phyloP scores from a whole-genome alignment of 257 asterid species.

The Scutellaria baicalensis region DNA sequence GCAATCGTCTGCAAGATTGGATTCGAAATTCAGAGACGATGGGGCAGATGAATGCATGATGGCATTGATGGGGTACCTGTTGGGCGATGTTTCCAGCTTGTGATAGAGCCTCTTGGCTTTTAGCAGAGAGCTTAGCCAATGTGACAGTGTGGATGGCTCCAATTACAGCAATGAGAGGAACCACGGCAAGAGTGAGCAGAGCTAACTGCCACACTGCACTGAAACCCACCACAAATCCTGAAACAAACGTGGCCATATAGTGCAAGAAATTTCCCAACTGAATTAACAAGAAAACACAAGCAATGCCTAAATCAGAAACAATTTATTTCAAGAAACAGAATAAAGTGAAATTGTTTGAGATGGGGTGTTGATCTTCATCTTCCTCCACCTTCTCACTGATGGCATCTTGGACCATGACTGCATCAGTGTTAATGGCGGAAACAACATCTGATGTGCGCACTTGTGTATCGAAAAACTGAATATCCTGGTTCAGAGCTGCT shows the following conservation, averaged over 20 bases:
- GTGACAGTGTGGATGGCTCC: slow-evolving; percentile 72
- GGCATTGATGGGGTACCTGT: slow-evolving; percentile 58
- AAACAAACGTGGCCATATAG: slow-evolving; percentile 86
- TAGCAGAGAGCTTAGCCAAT: slow-evolving; percentile 57
- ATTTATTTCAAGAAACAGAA: neutral
- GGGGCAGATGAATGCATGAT: neutral
- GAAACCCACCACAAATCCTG: slow-evolving; percentile 91
- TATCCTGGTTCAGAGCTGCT: slow-evolving; percentile 82
- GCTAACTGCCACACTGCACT: slow-evolving; percentile 93
- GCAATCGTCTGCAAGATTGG: slow-evolving; percentile 52
- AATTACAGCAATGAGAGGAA: slow-evolving; percentile 80
- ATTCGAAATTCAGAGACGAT: neutral
- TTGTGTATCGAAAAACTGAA: slow-evolving; percentile 76
- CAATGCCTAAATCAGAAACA: neutral
- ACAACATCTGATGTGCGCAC: slow-evolving; percentile 90
- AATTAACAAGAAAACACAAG: neutral
- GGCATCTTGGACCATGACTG: slow-evolving; percentile 90
- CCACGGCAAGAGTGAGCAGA: slow-evolving; percentile 76
- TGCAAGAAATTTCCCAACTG: slow-evolving; percentile 97
- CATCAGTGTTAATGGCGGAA: slow-evolving; percentile 83
- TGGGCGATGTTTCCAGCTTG: slow-evolving; percentile 84
- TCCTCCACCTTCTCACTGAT: slow-evolving; percentile 83
- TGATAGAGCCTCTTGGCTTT: slow-evolving; percentile 79
- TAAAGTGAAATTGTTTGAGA: neutral
- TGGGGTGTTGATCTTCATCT: neutral